Evolutionary conservation across 768 basidiomycete species (phyloP).

Genomic region (Suillus spraguei): DNA sequence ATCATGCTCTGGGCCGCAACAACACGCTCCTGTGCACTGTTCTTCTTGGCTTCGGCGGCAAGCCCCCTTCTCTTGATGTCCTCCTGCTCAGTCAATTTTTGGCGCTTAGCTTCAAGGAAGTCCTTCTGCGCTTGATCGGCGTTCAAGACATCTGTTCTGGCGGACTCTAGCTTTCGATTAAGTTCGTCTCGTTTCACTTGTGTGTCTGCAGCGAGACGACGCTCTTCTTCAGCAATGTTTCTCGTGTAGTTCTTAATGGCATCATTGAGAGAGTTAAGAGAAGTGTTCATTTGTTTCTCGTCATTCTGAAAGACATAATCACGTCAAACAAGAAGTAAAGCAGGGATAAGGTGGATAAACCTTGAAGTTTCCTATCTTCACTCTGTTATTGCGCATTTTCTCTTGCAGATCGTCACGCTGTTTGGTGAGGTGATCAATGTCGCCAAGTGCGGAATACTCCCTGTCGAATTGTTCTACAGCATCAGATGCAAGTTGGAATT

Average conservation of each 20-base stretch:
- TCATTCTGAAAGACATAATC: constrained; percentile 42
- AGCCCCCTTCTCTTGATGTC: constrained; percentile 38
- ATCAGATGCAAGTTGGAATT: constrained; percentile 35
- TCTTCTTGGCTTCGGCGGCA: constrained; percentile 34
- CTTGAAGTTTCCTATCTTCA: constrained; percentile 42
- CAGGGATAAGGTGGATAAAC: constrained; percentile 35
- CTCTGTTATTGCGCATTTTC: constrained; percentile 50
- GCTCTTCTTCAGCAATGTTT: constrained; percentile 56
- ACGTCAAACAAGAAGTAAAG: constrained; percentile 10
- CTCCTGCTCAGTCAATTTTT: constrained; percentile 33
- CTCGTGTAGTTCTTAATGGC: constrained; percentile 40
- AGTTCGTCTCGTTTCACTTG: constrained; percentile 65
- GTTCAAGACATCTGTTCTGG: constrained; percentile 40
- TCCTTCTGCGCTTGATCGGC: constrained; percentile 39
- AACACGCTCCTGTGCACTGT: constrained; percentile 44
- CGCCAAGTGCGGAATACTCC: constrained; percentile 44
- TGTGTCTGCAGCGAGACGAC: constrained; percentile 54
- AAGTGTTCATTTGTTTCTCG: constrained; percentile 50
- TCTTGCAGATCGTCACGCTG: constrained; percentile 37
- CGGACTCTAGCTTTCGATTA: constrained; percentile 50
- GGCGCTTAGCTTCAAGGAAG: constrained; percentile 36
- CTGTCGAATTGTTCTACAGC: constrained; percentile 41
- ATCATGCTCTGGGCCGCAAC: constrained; percentile 52
- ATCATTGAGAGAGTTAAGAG: constrained; percentile 35
- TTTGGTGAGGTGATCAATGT: constrained; percentile 47